Percentiles rank a stretch among this genome's conserved stretches.
Evolutionary conservation across 2,329 filamentous ascomycete species (phyloP).

Genomic region (Apiospora marii): DNA sequence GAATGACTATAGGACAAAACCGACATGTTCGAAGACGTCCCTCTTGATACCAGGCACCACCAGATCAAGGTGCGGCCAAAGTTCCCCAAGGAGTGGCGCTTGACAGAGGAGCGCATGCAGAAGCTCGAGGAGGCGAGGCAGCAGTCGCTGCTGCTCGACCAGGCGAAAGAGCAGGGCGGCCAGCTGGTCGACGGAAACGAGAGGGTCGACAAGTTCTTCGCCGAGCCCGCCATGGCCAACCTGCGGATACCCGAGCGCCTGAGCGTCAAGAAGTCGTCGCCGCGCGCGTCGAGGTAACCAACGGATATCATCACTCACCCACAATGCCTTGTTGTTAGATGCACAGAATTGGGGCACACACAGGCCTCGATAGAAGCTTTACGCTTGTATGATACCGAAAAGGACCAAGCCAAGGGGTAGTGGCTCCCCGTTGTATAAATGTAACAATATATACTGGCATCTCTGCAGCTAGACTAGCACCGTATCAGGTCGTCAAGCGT

Average conservation of each 20-base stretch:
- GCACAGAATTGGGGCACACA: background rate
- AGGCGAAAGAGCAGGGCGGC: conserved; percentile 60
- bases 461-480: background rate
- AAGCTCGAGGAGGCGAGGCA: conserved; percentile 70
- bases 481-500: background rate
- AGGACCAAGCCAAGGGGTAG: background rate
- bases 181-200: conserved; percentile 65
- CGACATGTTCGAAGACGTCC: conserved; percentile 88
- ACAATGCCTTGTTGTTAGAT: background rate
- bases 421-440: conserved; percentile 11
- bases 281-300: background rate
- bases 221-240: conserved; percentile 8
- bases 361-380: conserved; percentile 9
- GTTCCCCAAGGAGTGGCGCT: conserved; percentile 84
- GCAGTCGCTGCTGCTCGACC: conserved; percentile 61
- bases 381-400: conserved; percentile 14
- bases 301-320: background rate
- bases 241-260: conserved; percentile 12
- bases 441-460: conserved; percentile 18
- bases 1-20: conserved; percentile 62
- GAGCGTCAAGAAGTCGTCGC: background rate
- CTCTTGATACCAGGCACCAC: conserved; percentile 88
- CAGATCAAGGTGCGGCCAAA: conserved; percentile 69
- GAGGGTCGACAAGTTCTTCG: conserved; percentile 52
- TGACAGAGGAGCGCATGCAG: conserved; percentile 73